phyloP scores from a whole-genome alignment of 768 basidiomycete genomes.

The Neoboletus brunneissimus region DNA sequence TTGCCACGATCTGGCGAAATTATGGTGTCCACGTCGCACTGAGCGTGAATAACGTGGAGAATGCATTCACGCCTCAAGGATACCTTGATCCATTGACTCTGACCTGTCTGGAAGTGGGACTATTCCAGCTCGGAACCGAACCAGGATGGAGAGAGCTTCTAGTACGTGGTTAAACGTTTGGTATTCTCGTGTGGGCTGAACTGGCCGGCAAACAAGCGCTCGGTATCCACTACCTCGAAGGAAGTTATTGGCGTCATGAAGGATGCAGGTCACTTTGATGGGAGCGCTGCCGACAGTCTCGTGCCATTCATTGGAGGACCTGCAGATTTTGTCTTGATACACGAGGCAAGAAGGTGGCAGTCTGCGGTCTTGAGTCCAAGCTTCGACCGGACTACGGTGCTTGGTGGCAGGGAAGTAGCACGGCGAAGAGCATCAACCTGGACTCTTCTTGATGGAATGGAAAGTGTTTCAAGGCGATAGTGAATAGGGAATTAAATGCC shows the following conservation, averaged over 20 bases:
- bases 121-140: constrained; percentile 57
- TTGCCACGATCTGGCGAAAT: constrained; percentile 44
- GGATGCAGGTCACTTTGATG: background rate
- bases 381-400: constrained; percentile 24
- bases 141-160: constrained; percentile 45
- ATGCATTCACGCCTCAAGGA: constrained; percentile 70
- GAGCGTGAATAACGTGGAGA: constrained; percentile 64
- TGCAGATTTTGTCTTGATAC: constrained; percentile 61
- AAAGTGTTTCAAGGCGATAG: background rate
- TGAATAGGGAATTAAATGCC: background rate
- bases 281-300: constrained; percentile 21
- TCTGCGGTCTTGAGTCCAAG: constrained; percentile 49
- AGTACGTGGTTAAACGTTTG: constrained; percentile 34
- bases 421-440: constrained; percentile 17
- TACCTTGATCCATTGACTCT: constrained; percentile 59
- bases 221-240: constrained; percentile 54
- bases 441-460: constrained; percentile 15
- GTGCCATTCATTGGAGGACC: constrained; percentile 39
- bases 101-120: constrained; percentile 53
- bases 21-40: constrained; percentile 51
- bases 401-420: constrained; percentile 16
- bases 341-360: constrained; percentile 43
- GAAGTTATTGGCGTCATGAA: constrained; percentile 41
- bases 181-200: background rate
- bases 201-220: constrained; percentile 35